Conservation (phyloP, 257 asterid genomes). For the Solanum rostratum region DNA sequence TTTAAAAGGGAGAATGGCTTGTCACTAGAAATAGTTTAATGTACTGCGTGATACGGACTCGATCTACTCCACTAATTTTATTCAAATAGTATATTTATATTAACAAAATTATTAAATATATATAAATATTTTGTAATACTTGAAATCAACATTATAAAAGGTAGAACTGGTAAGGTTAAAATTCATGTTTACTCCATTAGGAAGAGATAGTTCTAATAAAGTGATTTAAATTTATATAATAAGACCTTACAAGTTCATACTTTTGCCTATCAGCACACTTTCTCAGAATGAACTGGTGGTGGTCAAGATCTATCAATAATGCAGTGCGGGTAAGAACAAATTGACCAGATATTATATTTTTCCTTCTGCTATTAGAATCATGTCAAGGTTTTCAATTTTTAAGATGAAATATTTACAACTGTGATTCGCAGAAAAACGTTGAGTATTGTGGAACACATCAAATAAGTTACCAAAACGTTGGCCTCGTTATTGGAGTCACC, state of each 20-base stretch:
- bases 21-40: too few species aligned
- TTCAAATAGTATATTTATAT: too few species aligned
- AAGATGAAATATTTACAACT: background rate
- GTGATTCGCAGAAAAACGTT: slow-evolving; percentile 31
- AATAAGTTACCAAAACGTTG: slow-evolving; percentile 55
- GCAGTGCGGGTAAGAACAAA: slow-evolving; percentile 32
- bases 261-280: background rate
- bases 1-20: too few species aligned
- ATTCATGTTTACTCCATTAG: background rate
- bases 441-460: slow-evolving; percentile 46
- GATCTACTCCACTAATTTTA: too few species aligned
- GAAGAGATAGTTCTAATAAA: background rate
- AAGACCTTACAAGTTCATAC: background rate
- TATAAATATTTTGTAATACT: too few species aligned
- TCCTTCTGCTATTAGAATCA: background rate
- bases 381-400: background rate
- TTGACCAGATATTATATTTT: background rate
- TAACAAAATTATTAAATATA: too few species aligned
- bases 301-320: slow-evolving; percentile 84
- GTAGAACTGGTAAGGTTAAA: too few species aligned
- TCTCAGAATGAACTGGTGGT: slow-evolving; percentile 67
- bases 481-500: slow-evolving; percentile 67
- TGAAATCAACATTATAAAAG: too few species aligned
- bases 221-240: background rate
- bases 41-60: too few species aligned